A percentile compares a stretch with the other conserved stretches of the same genome.
Conservation (phyloP, 2,329 filamentous ascomycete genomes). For the Coleophoma crateriformis region DNA sequence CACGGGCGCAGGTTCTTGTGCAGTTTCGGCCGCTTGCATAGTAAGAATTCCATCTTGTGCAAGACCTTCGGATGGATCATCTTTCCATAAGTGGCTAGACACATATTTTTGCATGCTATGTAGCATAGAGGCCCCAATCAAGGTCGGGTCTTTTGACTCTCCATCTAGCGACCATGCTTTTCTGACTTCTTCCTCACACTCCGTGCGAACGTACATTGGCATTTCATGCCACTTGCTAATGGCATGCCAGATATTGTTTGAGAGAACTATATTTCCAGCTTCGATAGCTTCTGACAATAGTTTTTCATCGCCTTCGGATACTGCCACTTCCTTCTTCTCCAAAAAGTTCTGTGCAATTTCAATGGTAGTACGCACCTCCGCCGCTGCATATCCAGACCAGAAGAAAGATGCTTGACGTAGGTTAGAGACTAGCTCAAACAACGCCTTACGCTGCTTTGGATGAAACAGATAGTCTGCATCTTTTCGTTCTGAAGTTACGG, state of each 20-base stretch:
- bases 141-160: constrained; percentile 34
- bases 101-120: constrained; percentile 47
- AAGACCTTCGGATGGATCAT: constrained; percentile 13
- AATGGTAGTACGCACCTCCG: constrained; percentile 59
- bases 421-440: constrained; percentile 69
- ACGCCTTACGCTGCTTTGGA: constrained; percentile 59
- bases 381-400: constrained; percentile 63
- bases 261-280: constrained; percentile 53
- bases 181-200: constrained; percentile 56
- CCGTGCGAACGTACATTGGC: constrained; percentile 60
- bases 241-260: constrained; percentile 57
- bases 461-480: constrained; percentile 91
- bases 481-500: constrained; percentile 78
- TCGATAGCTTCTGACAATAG: constrained; percentile 60
- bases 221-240: constrained; percentile 72
- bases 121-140: constrained; percentile 51
- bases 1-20: background rate
- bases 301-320: constrained; percentile 53
- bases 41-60: background rate
- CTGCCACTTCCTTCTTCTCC: constrained; percentile 49
- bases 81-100: constrained; percentile 26
- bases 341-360: constrained; percentile 66
- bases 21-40: background rate
- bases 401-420: constrained; percentile 82
- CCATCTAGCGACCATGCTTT: constrained; percentile 63